Evolutionary conservation across 2,329 filamentous ascomycete species (phyloP), one percentile per base, ranked within the genome.

Genomic region (Emmonsiellopsis sp.): DNA sequence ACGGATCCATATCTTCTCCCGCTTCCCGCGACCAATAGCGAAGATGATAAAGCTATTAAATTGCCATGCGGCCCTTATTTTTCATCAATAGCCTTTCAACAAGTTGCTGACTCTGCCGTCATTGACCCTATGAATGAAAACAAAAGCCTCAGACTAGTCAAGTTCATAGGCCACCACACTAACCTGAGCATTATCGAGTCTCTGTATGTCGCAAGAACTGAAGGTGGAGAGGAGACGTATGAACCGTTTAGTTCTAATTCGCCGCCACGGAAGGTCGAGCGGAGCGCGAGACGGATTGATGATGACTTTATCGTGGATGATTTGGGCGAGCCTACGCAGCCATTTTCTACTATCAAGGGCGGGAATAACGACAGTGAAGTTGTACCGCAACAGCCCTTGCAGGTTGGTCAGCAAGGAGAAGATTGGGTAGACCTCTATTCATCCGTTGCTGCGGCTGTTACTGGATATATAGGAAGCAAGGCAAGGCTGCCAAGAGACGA

Each of bases 221-320:
- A 43, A 13, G 31, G 41, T 13, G 56, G 48, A 16, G 16, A 38
- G 7, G 50, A 9, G 20, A 41, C 40, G 11, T 52, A 46, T 41
- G 48, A 46, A 26, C 47, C 16, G 11, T n/a, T 20, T 37, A 32
- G 41, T 20, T 50, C 50, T 7, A 51, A 48, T 26, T 16, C 42
- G 2, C 50, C 41, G 20, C 15, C 5, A 43, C 31, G 37, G 50
- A 52, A 35, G 2, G 42, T 26, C 10, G n/a, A 8, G 26, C 13
- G 42, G 48, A 48, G 47, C 50, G n/a, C 38, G 38, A 34, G 44
- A 30, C 40, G 40, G 43, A 37, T 55, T 45, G 55, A 54, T 20
- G 53, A 59, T 11, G 59, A 69, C 48, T 72, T 72, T 49, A 54
- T 72, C n/a, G 67, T 71, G 16, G 64, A 71, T 55, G 70, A 72